Evolutionary conservation across 768 basidiomycete genomes (phyloP).

Genomic region (Suillus bovinus): DNA sequence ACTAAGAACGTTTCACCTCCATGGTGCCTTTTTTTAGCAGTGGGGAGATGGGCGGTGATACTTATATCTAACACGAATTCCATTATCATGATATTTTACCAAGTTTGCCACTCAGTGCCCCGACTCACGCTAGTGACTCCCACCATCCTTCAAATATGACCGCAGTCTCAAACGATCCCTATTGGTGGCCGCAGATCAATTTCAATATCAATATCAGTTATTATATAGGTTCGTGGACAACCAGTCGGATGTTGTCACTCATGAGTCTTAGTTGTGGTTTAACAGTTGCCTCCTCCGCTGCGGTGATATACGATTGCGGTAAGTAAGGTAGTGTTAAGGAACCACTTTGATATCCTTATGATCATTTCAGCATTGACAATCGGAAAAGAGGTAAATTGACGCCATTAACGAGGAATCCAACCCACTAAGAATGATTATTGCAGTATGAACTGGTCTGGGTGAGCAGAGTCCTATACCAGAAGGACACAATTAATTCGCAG

Average conservation of each 20-base stretch:
- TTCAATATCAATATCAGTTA: neutral
- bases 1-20: neutral
- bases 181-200: neutral
- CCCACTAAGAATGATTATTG: neutral
- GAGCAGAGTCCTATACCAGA: neutral
- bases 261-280: neutral
- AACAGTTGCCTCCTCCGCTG: neutral
- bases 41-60: conserved; percentile 12
- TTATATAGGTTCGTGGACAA: neutral
- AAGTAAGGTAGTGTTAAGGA: neutral
- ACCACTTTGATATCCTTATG: neutral
- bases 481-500: neutral
- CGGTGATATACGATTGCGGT: neutral
- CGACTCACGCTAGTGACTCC: neutral
- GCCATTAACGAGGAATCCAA: neutral
- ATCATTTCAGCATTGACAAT: neutral
- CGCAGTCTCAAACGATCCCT: neutral
- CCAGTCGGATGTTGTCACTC: neutral
- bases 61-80: neutral
- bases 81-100: neutral
- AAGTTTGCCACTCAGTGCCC: neutral
- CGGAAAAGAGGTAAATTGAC: neutral
- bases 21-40: neutral
- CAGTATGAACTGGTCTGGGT: neutral
- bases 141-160: neutral